Evolutionary conservation across 768 basidiomycete genomes (phyloP), one percentile per base, ranked within the genome.

Genomic region (Suillus fuscotomentosus): DNA sequence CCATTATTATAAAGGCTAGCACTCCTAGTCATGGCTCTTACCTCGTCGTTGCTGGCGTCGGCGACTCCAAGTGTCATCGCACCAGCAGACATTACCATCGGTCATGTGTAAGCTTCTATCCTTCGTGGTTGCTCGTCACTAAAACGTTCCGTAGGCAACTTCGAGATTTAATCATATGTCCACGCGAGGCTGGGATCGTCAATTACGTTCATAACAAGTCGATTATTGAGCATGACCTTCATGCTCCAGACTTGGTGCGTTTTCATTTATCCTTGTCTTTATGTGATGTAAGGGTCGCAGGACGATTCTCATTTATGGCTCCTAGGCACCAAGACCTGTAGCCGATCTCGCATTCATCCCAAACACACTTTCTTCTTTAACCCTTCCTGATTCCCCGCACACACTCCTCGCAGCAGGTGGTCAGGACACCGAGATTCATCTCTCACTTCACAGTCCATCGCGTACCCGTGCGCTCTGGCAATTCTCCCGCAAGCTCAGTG

Each of bases 121-220:
- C 10, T 36, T 10, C 47, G 20, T 59, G 5, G 10, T 14, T 27
- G 39, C 31, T 41, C 24, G 13, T 41, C 38, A 56, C n/a, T 56
- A 53, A 45, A 31, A n/a, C 41, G 41, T 55, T 64, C 55, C 65
- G 51, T 74, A 91, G 90, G 34, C 92, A 94, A 76, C 79, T 94
- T 36, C 84, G 92, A 42, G 91, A 94, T 77, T 84, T 94, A 57
- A 76, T 93, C 59, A 84, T 90, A 65, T 92, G 90, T 73, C 91
- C 91, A 1, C 79, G 84, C 6, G 84, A 88, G 67, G 77, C 82
- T 14, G 89, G 90, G 3, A 71, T 88, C 6, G 83, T 91, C 43
- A 87, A 86, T 73, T 91, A 89, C 68, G 79, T 89, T 3, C 83
- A 83, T 31, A 73, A 73, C 10, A 70, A 74, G 42, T 79, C 81